Base-by-base conservation (phyloP, 441 rosid species). In the Pelargonium myrrhifolium region DNA sequence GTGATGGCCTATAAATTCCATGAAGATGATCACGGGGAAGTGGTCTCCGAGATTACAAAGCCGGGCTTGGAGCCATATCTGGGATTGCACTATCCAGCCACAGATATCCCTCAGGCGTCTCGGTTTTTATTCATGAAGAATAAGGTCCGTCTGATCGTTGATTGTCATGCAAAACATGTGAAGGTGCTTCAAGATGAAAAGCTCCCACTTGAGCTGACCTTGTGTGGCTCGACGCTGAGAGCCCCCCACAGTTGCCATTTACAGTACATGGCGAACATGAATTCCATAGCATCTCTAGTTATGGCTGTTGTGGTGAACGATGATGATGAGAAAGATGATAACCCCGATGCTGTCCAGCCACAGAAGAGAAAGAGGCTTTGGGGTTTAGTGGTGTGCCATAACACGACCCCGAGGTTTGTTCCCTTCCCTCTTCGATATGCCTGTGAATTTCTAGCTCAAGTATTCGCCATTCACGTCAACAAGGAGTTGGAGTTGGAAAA, bases 331-430 rank as follows among this genome's bases (percentile, higher is more conserved):
- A 85, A 81, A 66, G 65, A 64, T 62, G 77, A 77, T n/a, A 75
- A 68, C 49, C 77, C 96, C 24, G 17, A 18, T 9, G 18, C 59
- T 1, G 51, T 45, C n/a, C 51, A 78, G 69, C 79, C 72, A 28
- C 84, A 75, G 71, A 82, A 79, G 39, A 82, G 79, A 26, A 85
- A 79, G 72, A 85, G 78, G 31, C 74, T 87, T 67, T 89, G 94
- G 92, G 97, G 96, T 63, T 79, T 91, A 73, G 96, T 91, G 69
- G 97, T 90, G 75, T 90, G 97, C 84, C 97, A 90, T 76, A 91
- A 89, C 78, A 79, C 84, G 4, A 80, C 79, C 75, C 86, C 93
- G 15, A 82, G 91, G 66, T 84, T 84, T 73, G 86, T 90, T 62
- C 83, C 96, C 4, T 91, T 91, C 74, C 96, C 93, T 3, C 74